Base-by-base conservation (phyloP, 2,329 filamentous ascomycete species). In the Didymella pomorum region DNA sequence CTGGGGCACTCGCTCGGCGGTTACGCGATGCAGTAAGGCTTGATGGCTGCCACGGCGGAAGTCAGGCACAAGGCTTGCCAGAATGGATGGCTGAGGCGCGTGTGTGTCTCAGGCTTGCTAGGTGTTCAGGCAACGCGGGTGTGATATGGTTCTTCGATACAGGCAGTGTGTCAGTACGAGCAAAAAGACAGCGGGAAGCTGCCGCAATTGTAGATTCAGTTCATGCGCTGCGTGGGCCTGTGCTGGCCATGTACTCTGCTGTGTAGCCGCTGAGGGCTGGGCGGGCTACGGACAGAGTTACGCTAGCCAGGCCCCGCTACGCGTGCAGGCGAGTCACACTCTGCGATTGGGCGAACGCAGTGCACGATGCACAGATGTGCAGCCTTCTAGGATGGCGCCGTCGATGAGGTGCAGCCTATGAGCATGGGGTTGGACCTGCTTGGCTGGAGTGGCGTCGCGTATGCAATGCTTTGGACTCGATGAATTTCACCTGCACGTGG, bases 91-190 rank as follows among this genome's bases (percentile, higher is more conserved):
- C 68, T 70, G 69, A 72, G 70, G 71, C 67, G 71, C 64, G 63
- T 64, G 64, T 59, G 65, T 65, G 73, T 72, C 65, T 74, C 72
- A 75, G 71, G 71, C 67, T 61, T 66, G 67, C 65, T 65, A 66
- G 65, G 64, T 67, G 63, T 68, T 65, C 67, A 70, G 70, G 70
- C 65, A 71, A 57, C 59, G 61, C 67, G 60, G 61, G 41, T 47
- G 33, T 50, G 50, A 50, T 54, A 54, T 51, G 41, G 18, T 33
- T 56, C 63, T 63, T 70, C 70, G 72, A 72, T 69, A 76, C 74
- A 63, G 62, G 63, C 69, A 65, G 68, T 68, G 74, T 76, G 63
- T 75, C 73, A 76, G 71, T 66, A 64, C 52, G 63, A 43, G 56
- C 58, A 56, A 64, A 64, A 67, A 61, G 64, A 67, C 66, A 68